These are phyloP conservation scores for Metschnikowia proteae DNA, from an alignment of 805 yeast genomes.

Conservation along the genomic window DNA sequence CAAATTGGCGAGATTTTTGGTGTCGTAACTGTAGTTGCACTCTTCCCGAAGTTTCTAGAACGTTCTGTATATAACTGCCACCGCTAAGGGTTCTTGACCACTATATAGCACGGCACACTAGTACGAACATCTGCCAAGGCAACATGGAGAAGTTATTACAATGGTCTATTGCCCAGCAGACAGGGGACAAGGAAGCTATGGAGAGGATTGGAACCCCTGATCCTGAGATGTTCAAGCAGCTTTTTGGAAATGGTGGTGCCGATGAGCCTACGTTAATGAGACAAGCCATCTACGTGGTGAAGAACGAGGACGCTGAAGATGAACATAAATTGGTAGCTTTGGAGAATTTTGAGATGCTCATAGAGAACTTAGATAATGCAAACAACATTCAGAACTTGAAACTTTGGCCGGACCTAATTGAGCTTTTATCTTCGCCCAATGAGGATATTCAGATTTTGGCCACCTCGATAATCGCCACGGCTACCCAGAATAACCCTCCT, in stretches of 20 bases:
- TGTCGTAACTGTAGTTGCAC: not conserved
- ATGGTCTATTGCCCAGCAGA: conserved; percentile 84
- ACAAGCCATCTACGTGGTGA: conserved; percentile 61
- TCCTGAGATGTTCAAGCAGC: conserved; percentile 71
- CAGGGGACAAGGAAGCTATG: conserved; percentile 67
- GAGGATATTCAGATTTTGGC: conserved; percentile 50
- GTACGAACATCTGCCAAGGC: not conserved
- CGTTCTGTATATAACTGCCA: conserved; percentile 12
- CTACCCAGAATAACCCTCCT: conserved; percentile 84
- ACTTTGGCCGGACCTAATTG: conserved; percentile 73
- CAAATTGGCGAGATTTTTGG: not conserved
- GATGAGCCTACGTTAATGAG: conserved; percentile 91
- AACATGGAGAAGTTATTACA: conserved; percentile 84
- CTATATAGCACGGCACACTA: not conserved
- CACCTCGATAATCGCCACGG: conserved; percentile 78
- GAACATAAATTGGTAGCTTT: conserved; percentile 72
- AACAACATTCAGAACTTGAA: conserved; percentile 81
- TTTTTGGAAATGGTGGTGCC: conserved; percentile 60
- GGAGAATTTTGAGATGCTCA: conserved; percentile 89
- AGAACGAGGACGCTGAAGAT: conserved; percentile 52
- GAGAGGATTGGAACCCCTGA: conserved; percentile 67
- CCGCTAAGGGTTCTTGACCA: not conserved
- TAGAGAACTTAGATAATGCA: conserved; percentile 92
- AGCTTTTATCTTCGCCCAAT: conserved; percentile 41
- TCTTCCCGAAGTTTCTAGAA: conserved; percentile 16